Base-by-base conservation (phyloP, 2,329 filamentous ascomycete species). In the Fusarium mexicanum region DNA sequence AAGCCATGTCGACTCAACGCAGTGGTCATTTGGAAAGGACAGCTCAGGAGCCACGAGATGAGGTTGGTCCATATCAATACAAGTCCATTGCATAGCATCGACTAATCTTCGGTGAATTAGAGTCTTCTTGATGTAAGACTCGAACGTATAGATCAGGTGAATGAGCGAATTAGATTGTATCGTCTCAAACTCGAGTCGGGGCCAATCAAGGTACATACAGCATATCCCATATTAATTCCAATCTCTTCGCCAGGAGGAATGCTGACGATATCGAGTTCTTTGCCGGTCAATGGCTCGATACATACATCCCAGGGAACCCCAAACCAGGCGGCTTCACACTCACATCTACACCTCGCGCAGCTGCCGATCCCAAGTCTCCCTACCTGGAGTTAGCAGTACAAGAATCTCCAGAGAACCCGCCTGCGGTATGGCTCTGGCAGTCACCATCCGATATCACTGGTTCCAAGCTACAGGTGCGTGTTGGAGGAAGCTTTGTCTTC, bases 251-350 rank as follows among this genome's bases (percentile, higher is more conserved):
- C 18, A 16, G n/a, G 11, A 29, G 16, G 8, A 20, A 8, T 51
- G 12, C 38, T 71, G 29, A 65, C 22, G 8, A 18, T 6, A 5
- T 14, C 48, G 81, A 93, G 87, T 97, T 96, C 83, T 86, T 91
- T 11, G 90, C 95, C 10, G 95, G 95, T 61, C 95, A 97, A 86
- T 98, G 94, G 94, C 87, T 98, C 64, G 95, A 98, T 80, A 91
- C 94, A 12, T 92, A 93, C 80, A 88, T 94, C 61, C 94, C 95
- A 4, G 86, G 85, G 43, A 84, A 94, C 50, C 78, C 87, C 48
- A 91, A 92, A 80, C 91, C 94, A 8, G 95, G 95, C 40, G 95
- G 95, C 66, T 98, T 97, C 85, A 97, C 94, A 47, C 93, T 97
- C 73, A 96, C 94, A 12, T 96, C 93, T 3, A 85, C 92, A 0